phyloP scores from a whole-genome alignment of 2,329 filamentous ascomycete species.

The Colletotrichum sp. region DNA sequence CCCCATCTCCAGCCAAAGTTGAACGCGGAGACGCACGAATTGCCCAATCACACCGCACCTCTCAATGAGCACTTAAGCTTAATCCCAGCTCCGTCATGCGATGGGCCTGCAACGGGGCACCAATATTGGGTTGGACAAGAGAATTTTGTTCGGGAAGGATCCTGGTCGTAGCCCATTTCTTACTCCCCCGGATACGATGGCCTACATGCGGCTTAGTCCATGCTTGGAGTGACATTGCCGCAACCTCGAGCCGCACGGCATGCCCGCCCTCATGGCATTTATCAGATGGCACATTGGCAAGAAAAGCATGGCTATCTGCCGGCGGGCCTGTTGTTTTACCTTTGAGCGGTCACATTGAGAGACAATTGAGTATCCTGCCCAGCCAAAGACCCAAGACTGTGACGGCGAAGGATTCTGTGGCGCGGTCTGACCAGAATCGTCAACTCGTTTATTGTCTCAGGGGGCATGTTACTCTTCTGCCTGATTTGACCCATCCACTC shows the following conservation, averaged over 20 bases:
- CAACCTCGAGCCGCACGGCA: background rate
- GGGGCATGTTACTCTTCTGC: background rate
- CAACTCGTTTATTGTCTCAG: background rate
- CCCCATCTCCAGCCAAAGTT: background rate
- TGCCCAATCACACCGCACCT: background rate
- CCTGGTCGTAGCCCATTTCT: background rate
- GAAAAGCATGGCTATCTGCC: background rate
- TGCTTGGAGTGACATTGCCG: background rate
- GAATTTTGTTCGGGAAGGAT: background rate
- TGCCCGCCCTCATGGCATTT: background rate
- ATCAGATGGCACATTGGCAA: background rate
- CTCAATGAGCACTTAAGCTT: background rate
- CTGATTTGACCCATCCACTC: background rate
- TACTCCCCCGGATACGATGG: background rate
- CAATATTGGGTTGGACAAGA: background rate
- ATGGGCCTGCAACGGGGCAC: background rate
- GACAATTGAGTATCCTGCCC: background rate
- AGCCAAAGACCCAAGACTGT: background rate
- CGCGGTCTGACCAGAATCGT: background rate
- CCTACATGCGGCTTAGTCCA: background rate
- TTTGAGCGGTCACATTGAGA: background rate
- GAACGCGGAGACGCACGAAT: background rate
- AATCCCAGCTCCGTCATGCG: background rate
- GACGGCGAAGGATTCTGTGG: background rate
- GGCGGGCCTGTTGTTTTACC: background rate